Evolutionary conservation across 177 flowering plant species (phyloP), one percentile per base, ranked within the genome.

Genomic region (Vitis hybrid): DNA sequence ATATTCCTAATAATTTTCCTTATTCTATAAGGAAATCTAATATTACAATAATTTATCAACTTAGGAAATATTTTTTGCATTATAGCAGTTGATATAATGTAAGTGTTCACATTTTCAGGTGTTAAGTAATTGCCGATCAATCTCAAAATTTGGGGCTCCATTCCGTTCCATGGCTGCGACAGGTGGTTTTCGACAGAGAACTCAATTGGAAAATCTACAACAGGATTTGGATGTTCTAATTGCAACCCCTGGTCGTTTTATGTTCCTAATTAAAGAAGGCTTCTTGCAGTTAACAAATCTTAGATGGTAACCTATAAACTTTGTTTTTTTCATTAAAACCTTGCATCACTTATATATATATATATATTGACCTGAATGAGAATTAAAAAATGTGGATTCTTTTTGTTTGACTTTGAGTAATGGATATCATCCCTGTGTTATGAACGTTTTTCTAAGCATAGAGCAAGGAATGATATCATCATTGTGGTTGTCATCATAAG

Each of bases 81-180:
- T 38, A 38, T 38, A 38, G 47, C 47, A 38, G 47, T 38, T 38
- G 7, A 38, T 38, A 38, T 38, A 38, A 38, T 38, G 47, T 38
- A 38, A 49, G 6, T 66, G 51, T 38, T 38, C 47, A 62, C 55
- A 60, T 82, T 68, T 79, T 76, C 89, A 95, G 99, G 98, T 95
- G 50, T 81, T 93, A 65, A 76, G 70, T 67, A 84, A 76, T 78
- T 95, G 99, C 67, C 84, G 97, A 70, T 83, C 92, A 57, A 77
- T 95, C 63, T 90, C 99, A 60, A 95, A 86, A 65, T 82, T 20
- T 79, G 99, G 99, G 51, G 86, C 92, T 59, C 98, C 95, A 22
- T 90, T 95, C 83, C 90, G 93, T 17, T 95, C 98, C 60, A 90
- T 95, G 95, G 90, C 89, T 72, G 95, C 85, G 52, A 95, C 99